A percentile compares a stretch with the other conserved stretches of the same genome.
Evolutionary conservation across 2,329 filamentous ascomycete genomes (phyloP).

Genomic region (Hymenoscyphus fructigenus): DNA sequence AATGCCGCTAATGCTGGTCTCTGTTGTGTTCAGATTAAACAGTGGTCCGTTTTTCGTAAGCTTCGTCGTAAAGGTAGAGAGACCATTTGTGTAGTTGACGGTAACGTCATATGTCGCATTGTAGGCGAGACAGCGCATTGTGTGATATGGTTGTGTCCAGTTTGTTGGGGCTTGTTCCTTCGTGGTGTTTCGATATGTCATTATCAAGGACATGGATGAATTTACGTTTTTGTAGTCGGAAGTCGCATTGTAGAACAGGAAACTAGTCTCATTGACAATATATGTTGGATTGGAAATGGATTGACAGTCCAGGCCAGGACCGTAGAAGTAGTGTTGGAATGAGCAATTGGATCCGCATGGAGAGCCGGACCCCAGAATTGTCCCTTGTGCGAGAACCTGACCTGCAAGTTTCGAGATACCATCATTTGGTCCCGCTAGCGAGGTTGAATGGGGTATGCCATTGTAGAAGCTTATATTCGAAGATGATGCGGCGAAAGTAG

Average conservation of each 20-base stretch:
- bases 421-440: background rate
- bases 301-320: background rate
- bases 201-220: background rate
- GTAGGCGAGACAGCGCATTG: background rate
- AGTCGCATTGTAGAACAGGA: background rate
- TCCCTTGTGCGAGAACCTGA: background rate
- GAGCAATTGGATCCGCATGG: background rate
- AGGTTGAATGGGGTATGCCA: background rate
- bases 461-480: conserved; percentile 1
- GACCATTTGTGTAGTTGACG: conserved; percentile 4
- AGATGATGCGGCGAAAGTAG: conserved; percentile 1
- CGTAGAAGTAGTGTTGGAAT: background rate
- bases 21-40: background rate
- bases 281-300: background rate
- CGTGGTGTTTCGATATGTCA: conserved; percentile 4
- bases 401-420: background rate
- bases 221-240: background rate
- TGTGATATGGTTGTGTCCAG: background rate
- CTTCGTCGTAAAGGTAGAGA: background rate
- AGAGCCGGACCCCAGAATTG: background rate
- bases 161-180: background rate
- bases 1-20: background rate
- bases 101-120: conserved; percentile 1
- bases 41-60: background rate
- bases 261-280: background rate